Conservation (phyloP, 2,329 filamentous ascomycete genomes). For the Aspergillus sp. region DNA sequence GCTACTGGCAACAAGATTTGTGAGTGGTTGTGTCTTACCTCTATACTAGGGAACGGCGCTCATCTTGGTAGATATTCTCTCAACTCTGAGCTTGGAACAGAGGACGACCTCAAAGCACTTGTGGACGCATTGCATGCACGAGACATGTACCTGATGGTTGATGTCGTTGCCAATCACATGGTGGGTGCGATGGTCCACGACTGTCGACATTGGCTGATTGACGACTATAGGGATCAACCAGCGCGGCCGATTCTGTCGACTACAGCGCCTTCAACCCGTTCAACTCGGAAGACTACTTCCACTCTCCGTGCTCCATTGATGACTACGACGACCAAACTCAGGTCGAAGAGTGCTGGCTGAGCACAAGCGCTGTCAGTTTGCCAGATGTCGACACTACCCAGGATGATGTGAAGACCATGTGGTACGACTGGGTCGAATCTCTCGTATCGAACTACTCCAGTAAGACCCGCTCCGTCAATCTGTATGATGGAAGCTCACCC, state of each 20-base stretch:
- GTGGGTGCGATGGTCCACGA: conserved; percentile 20
- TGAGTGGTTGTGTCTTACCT: conserved; percentile 11
- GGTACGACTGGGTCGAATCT: conserved; percentile 59
- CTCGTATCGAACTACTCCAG: conserved; percentile 62
- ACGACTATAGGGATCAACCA: conserved; percentile 42
- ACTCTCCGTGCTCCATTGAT: conserved; percentile 55
- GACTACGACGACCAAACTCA: conserved; percentile 55
- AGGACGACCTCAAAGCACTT: conserved; percentile 59
- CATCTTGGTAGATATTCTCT: conserved; percentile 48
- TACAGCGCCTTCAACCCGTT: conserved; percentile 56
- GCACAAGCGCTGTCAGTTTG: conserved; percentile 56
- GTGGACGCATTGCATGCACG: conserved; percentile 55
- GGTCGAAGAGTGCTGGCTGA: conserved; percentile 54
- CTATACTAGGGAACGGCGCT: neutral
- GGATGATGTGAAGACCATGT: conserved; percentile 49
- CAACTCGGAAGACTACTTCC: conserved; percentile 59
- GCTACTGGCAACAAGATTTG: conserved; percentile 53
- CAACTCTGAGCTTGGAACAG: conserved; percentile 60
- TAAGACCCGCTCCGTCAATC: conserved; percentile 7
- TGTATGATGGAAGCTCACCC: neutral
- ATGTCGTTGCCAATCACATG: conserved; percentile 60
- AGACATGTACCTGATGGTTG: conserved; percentile 63
- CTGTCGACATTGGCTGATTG: too few species aligned
- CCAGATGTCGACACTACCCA: conserved; percentile 63
- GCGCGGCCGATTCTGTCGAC: conserved; percentile 50